Percentiles rank a stretch among this genome's conserved stretches.
phyloP scores from a whole-genome alignment of 2,329 filamentous ascomycete genomes.

The Trichoderma atroviride region DNA sequence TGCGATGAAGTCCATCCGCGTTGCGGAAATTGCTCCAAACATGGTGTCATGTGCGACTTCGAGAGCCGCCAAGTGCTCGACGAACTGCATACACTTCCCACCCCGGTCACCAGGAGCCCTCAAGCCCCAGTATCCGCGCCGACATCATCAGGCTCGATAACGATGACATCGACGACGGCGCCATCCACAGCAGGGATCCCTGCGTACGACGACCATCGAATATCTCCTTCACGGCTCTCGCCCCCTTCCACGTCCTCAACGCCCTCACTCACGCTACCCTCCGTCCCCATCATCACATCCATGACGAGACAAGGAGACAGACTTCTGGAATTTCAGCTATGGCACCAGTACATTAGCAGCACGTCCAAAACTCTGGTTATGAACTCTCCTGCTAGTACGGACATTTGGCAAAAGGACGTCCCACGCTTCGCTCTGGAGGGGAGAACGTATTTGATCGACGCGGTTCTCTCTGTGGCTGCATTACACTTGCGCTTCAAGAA shows the following conservation, averaged over 20 bases:
- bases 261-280: slow-evolving; percentile 30
- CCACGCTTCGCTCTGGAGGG: slow-evolving; percentile 63
- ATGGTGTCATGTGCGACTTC: slow-evolving; percentile 68
- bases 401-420: slow-evolving; percentile 63
- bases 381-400: slow-evolving; percentile 53
- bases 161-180: slow-evolving; percentile 28
- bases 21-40: slow-evolving; percentile 68
- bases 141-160: slow-evolving; percentile 27
- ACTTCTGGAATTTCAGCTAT: slow-evolving; percentile 62
- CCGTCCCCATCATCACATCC: slow-evolving; percentile 33
- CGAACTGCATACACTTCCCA: slow-evolving; percentile 46
- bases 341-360: slow-evolving; percentile 65
- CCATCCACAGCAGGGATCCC: background rate
- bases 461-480: slow-evolving; percentile 65
- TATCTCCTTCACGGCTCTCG: slow-evolving; percentile 18
- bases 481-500: slow-evolving; percentile 60
- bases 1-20: slow-evolving; percentile 68
- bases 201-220: slow-evolving; percentile 15
- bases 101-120: slow-evolving; percentile 35
- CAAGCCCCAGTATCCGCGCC: slow-evolving; percentile 12
- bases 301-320: slow-evolving; percentile 47
- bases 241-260: slow-evolving; percentile 22
- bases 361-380: slow-evolving; percentile 63
- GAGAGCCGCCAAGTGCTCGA: slow-evolving; percentile 54
- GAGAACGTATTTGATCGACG: slow-evolving; percentile 62